Conservation (phyloP, 2,329 filamentous ascomycete species). For the Monosporascus sp. region DNA sequence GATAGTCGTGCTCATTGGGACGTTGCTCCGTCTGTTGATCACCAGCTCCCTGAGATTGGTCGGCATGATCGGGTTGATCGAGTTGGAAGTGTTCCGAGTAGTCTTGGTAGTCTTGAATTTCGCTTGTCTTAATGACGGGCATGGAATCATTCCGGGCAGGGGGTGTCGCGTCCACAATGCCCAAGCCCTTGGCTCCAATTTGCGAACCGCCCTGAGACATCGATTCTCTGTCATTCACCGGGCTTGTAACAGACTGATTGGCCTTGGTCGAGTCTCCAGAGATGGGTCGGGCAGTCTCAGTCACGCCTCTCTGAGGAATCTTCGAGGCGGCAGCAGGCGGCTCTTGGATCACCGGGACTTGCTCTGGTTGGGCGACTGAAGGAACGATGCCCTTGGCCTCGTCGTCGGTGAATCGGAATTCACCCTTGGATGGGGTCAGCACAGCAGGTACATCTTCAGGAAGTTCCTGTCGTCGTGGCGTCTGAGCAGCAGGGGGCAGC, state of each 20-base stretch:
- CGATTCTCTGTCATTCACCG: conserved; percentile 16
- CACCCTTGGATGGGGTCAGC: conserved; percentile 19
- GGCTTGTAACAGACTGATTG: conserved; percentile 11
- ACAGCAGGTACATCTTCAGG: conserved; percentile 5
- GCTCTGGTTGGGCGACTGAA: conserved; percentile 15
- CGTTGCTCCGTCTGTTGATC: conserved; percentile 13
- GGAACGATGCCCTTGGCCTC: conserved; percentile 13
- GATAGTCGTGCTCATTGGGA: conserved; percentile 18
- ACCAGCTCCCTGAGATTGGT: conserved; percentile 15
- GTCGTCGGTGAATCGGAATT: conserved; percentile 32
- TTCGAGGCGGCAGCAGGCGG: conserved; percentile 29
- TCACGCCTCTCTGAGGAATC: conserved; percentile 14
- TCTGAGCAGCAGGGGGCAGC: conserved; percentile 19
- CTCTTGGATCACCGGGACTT: conserved; percentile 30
- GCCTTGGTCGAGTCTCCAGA: conserved; percentile 15
- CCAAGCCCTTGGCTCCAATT: conserved; percentile 11
- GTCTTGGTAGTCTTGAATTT: conserved; percentile 18
- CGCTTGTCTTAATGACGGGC: conserved; percentile 21
- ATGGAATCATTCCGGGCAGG: conserved; percentile 29
- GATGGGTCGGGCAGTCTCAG: conserved; percentile 13
- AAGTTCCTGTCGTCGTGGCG: conserved; percentile 7
- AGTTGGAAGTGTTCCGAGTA: conserved; percentile 19
- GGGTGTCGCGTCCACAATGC: conserved; percentile 19
- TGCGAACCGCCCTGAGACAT: conserved; percentile 8
- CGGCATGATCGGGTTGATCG: conserved; percentile 26